Base-by-base conservation (phyloP, 768 basidiomycete species). In the Exsudoporus frostii region DNA sequence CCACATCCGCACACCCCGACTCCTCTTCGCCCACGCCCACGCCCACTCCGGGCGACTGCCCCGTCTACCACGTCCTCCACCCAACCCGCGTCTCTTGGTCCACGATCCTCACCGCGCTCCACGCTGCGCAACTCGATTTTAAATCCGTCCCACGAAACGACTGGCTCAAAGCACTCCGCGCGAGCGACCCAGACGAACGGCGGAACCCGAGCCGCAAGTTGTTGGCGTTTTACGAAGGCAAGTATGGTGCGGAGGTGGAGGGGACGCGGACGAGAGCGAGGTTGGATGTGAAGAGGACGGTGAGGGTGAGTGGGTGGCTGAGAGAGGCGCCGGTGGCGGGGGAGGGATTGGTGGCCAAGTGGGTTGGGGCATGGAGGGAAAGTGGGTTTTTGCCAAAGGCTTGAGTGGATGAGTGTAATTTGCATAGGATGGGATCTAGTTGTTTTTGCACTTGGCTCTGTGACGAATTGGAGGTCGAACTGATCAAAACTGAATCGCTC, bases 301-400 rank as follows among this genome's bases (percentile, higher is more conserved):
- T 60, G 17, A 40, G 33, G 8, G 41, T 22, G 36, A 66, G 67
- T 50, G 40, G 37, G 39, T 61, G 55, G 48, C 37, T 66, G 49
- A 53, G 59, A 43, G 53, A 50, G 5, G 53, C 45, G 7, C 62
- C 62, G 1, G 54, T 55, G 17, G 50, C 45, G 1, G 56, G 50
- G 11, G 58, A 66, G 2, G 68, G 50, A 22, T 53, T 79, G 33
- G 73, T 79, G 2, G 66, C 58, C 15, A 73, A 74, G 38, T 79
- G 78, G 78, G 68, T 74, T 1, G 59, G 48, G 17, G 64, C 70
- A 14, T 80, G 78, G 78, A 70, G 69, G 51, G 60, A 69, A 45
- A 70, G 67, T 14, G 72, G 73, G 14, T 79, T 80, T 57, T 52
- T 69, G 45, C 46, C 24, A 17, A 46, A 11, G 24, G 38, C 14